Base-by-base conservation (phyloP, 2,329 filamentous ascomycete genomes). In the Colletotrichum tanaceti region DNA sequence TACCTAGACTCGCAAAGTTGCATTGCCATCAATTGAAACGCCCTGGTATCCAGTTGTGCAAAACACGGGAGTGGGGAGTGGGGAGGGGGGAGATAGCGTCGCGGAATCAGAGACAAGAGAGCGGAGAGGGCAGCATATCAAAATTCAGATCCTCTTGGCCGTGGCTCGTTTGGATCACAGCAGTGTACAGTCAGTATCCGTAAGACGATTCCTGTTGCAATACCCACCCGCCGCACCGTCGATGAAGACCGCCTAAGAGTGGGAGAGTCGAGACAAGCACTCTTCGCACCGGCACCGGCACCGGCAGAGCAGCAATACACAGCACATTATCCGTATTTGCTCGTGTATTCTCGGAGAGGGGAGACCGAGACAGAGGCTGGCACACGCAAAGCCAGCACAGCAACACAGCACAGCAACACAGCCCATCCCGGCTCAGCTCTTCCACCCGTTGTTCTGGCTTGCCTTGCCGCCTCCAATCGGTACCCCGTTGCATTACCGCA, bases 131-230 rank as follows among this genome's bases (percentile, higher is more conserved):
- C 4, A 18, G 24, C 54, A 46, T 47, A 58, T 58, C 55, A 57
- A 65, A 60, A 68, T 55, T 50, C 46, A 65, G 65, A 65, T 60
- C 4, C 49, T 65, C 65, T 68, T 68, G 65, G 53, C 38, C n/a
- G 53, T 47, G 49, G 49, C 55, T 54, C 55, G 46, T 68, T 68
- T 41, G 41, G 52, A 64, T 58, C 60, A 47, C 32, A 28, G n/a
- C n/a, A n/a, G n/a, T n/a, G 38, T 22, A 38, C 24, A 28, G 5
- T 28, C 28, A 28, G 28, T 28, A 28, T 28, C 28, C 28, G 28
- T 9, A 28, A 28, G 14, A 38, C 55, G 46, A 57, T 44, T 43
- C 49, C 58, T 32, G 58, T 35, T 28, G 49, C 16, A 28, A 52
- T 52, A 35, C 28, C 49, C 49, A 3, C 18, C 49, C 28, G 28